Conservation (phyloP, 1,139 yeast species). For the Candida labiduridarum region DNA sequence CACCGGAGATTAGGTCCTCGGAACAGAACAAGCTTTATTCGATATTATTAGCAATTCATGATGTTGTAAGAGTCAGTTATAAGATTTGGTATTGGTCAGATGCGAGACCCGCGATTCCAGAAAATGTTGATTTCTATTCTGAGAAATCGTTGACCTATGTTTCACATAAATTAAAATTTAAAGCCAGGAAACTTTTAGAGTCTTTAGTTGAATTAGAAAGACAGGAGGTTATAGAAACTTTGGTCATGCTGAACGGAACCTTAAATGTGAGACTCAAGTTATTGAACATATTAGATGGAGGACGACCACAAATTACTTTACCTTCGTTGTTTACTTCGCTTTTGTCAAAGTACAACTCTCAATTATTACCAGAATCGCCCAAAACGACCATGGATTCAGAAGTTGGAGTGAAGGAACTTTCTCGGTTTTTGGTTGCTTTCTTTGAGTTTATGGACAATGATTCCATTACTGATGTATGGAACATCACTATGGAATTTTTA, state of each 20-base stretch:
- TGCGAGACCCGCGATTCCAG: constrained; percentile 28
- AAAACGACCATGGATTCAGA: constrained; percentile 46
- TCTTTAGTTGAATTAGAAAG: constrained; percentile 72
- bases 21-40: constrained; percentile 58
- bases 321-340: constrained; percentile 67
- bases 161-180: constrained; percentile 70
- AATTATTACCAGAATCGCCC: constrained; percentile 29
- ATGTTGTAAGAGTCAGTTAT: constrained; percentile 56
- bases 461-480: constrained; percentile 76
- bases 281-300: constrained; percentile 80
- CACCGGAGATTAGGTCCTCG: constrained; percentile 58
- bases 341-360: constrained; percentile 37
- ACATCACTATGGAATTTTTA: constrained; percentile 55
- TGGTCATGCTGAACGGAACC: constrained; percentile 44
- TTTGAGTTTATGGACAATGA: constrained; percentile 69
- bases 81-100: constrained; percentile 81
- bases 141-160: constrained; percentile 56
- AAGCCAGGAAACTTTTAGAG: constrained; percentile 69
- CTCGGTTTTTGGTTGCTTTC: constrained; percentile 59
- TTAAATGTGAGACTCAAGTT: constrained; percentile 42
- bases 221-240: constrained; percentile 68
- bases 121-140: constrained; percentile 12
- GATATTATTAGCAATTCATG: constrained; percentile 63
- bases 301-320: constrained; percentile 74
- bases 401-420: constrained; percentile 43